These are phyloP conservation scores for Scutellaria galericulata DNA, from an alignment of 257 asterid genomes.

Conservation along the genomic window DNA sequence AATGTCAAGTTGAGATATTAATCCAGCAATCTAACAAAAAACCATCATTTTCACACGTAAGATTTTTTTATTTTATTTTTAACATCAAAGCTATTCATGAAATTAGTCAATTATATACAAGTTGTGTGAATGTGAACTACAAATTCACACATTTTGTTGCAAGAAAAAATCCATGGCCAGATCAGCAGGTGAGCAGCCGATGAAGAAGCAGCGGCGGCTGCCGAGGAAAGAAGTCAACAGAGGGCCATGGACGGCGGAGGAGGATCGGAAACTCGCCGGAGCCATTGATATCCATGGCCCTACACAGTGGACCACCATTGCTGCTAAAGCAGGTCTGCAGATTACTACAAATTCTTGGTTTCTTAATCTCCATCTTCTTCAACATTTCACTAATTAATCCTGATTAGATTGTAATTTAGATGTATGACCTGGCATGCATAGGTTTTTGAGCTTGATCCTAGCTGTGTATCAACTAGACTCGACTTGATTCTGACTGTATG, in stretches of 20 bases:
- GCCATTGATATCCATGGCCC: constrained; percentile 50
- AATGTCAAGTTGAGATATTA: too few relatives aligned
- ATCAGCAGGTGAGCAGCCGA: not conserved
- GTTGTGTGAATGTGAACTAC: not conserved
- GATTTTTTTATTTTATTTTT: not conserved
- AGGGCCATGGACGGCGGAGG: constrained; percentile 65
- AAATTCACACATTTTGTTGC: not conserved
- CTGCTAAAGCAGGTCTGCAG: constrained; percentile 53
- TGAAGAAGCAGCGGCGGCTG: constrained; percentile 15
- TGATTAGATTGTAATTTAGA: not conserved
- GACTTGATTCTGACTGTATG: too few relatives aligned
- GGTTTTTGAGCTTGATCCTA: too few relatives aligned
- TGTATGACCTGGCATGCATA: too few relatives aligned
- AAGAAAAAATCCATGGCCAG: constrained; percentile 28
- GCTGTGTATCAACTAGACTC: too few relatives aligned
- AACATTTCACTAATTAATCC: not conserved
- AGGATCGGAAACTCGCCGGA: constrained; percentile 54
- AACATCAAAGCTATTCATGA: not conserved
- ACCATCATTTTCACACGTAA: not conserved
- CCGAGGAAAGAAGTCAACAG: constrained; percentile 44
- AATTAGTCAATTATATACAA: not conserved
- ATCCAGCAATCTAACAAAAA: too few relatives aligned
- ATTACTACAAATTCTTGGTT: not conserved
- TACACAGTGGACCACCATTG: constrained; percentile 53
- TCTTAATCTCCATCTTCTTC: not conserved